Conservation (phyloP, 345 rosid genomes). For the Salix caprea region DNA sequence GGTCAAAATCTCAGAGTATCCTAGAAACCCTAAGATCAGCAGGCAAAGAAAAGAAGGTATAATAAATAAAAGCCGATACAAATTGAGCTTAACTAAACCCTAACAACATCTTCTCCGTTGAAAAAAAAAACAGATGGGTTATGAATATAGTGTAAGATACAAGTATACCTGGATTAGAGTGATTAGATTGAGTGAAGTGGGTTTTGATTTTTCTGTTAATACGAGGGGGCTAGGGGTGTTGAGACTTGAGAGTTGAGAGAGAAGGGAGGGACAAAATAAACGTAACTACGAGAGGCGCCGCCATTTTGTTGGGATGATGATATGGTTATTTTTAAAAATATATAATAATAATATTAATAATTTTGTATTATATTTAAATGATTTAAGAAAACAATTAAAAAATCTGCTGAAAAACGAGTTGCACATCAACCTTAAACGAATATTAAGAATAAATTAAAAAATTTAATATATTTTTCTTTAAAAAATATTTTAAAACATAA, state of each 20-base stretch:
- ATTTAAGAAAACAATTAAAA: too few relatives aligned
- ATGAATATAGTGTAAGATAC: not conserved
- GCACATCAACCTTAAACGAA: too few relatives aligned
- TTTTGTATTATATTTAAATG: too few relatives aligned
- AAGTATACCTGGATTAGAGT: not conserved
- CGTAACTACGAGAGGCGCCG: too few relatives aligned
- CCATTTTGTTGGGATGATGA: too few relatives aligned
- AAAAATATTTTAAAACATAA: too few relatives aligned
- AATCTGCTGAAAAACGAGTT: too few relatives aligned
- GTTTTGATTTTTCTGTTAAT: not conserved
- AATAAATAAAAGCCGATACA: not conserved
- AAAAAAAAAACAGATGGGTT: not conserved
- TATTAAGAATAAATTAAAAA: too few relatives aligned
- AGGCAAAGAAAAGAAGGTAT: not conserved
- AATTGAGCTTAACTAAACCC: not conserved
- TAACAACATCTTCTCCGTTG: not conserved
- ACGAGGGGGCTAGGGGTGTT: not conserved
- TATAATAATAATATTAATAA: too few relatives aligned
- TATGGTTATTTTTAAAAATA: too few relatives aligned
- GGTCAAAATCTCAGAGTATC: not conserved
- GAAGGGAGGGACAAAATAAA: not conserved
- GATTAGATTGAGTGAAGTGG: not conserved
- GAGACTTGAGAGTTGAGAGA: not conserved
- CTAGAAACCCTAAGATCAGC: not conserved
- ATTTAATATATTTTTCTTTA: too few relatives aligned